A percentile compares a stretch with the other conserved stretches of the same genome.
These are phyloP conservation scores for Coccomyxa sp. DNA, from an alignment of 139 green algal genomes.

Conservation along the genomic window DNA sequence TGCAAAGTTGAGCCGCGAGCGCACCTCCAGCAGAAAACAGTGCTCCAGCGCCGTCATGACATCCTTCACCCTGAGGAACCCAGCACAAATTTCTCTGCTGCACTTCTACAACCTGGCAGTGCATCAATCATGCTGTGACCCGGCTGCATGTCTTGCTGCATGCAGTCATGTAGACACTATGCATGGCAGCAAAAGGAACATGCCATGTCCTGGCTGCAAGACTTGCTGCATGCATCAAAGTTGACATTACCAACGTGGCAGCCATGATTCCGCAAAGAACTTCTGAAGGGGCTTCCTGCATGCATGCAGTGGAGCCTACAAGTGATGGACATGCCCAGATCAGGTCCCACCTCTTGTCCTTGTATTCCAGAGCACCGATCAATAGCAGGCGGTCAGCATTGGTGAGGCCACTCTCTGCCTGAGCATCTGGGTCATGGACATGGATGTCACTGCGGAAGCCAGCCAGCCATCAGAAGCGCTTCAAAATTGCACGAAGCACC, in stretches of 20 bases:
- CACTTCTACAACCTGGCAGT: conserved; percentile 20
- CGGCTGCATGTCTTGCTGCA: too few species aligned
- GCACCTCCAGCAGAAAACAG: conserved; percentile 53
- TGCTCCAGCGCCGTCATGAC: conserved; percentile 44
- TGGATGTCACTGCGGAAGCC: conserved; percentile 11
- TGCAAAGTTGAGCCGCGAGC: conserved; percentile 41
- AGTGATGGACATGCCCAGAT: conserved; percentile 25
- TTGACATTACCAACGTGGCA: too few species aligned
- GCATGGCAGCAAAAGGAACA: too few species aligned
- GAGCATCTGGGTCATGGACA: conserved; percentile 35
- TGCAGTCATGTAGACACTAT: too few species aligned
- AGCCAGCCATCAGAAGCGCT: background rate
- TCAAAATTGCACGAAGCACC: background rate
- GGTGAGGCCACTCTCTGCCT: conserved; percentile 40
- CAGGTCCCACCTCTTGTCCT: conserved; percentile 26
- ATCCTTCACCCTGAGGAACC: conserved; percentile 36
- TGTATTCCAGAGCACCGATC: conserved; percentile 51
- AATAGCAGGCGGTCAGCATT: conserved; percentile 41
- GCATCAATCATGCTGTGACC: too few species aligned
- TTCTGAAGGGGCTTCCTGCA: too few species aligned
- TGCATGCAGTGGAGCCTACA: too few species aligned
- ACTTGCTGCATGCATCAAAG: too few species aligned
- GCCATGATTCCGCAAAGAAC: too few species aligned
- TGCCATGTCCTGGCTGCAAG: too few species aligned
- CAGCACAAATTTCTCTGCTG: background rate